Evolutionary conservation across 202 grass and related monocot species (phyloP), one percentile per base, ranked within the genome.

Genomic region (Saccharum hybrid): DNA sequence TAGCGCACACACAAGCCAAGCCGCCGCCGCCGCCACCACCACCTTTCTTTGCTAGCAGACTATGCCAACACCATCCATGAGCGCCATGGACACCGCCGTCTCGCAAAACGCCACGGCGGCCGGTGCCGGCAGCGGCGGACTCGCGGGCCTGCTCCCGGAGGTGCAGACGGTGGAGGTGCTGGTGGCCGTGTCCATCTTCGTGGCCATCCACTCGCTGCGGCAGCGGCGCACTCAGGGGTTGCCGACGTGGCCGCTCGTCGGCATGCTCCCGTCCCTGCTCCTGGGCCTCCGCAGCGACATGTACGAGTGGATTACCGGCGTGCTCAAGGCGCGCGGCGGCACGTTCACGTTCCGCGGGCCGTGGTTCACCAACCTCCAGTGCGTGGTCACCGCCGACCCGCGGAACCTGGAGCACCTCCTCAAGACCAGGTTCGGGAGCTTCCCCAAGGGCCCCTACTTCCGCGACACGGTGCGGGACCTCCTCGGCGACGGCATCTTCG

Each of bases 401-500:
- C 90, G 96, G 19, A 98, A 98, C 91, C 88, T 98, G 16, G 93
- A 98, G 87, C 91, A 94, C 85, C 89, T 98, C 21, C 91, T 98
- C 86, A 98, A 98, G 96, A 92, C 93, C 34, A 42, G 63, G 72
- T 98, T 98, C 86, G 76, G 78, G 4, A 96, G 65, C 86, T 98
- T 98, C 80, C 96, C 96, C 52, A 98, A 96, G 74, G 96, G 93
- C 1, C 83, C 87, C 2, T 98, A 98, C 82, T 98, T 98, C 83
- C 93, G 93, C 41, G 82, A 81, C 83, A 95, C 77, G 18, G 86
- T 98, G 12, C 65, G 86, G 1, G 96, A 98, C 77, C 91, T 98
- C 74, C 90, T 98, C 75, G 96, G 96, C 7, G 96, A 98, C 62
- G 96, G 96, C 41, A 98, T 98, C 87, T 98, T 98, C 75, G 89